phyloP scores from a whole-genome alignment of 148 eudicot species.

The Rhododendron vialii region DNA sequence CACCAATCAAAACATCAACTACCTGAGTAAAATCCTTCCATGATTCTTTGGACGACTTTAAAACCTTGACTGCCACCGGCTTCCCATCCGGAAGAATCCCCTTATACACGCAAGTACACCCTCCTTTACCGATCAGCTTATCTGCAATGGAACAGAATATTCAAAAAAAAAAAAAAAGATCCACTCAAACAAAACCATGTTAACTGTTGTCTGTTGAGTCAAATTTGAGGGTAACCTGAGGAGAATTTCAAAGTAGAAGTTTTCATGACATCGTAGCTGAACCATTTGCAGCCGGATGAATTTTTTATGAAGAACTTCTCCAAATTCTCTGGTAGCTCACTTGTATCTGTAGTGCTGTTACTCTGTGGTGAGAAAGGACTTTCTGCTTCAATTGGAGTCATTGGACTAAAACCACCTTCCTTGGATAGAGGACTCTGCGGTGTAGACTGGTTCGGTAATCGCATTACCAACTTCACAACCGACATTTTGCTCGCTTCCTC shows the following conservation, averaged over 20 bases:
- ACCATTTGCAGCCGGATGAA: conserved; percentile 58
- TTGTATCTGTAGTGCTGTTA: conserved; percentile 16
- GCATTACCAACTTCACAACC: conserved; percentile 91
- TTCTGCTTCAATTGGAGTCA: conserved; percentile 15
- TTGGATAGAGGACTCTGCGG: conserved; percentile 46
- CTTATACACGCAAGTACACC: conserved; percentile 73
- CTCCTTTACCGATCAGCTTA: conserved; percentile 87
- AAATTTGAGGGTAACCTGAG: conserved; percentile 40
- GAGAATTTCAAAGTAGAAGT: conserved; percentile 71
- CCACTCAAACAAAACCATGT: neutral
- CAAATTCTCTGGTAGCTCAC: conserved; percentile 38
- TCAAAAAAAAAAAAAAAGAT: neutral
- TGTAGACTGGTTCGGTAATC: conserved; percentile 48
- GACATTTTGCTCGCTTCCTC: conserved; percentile 57
- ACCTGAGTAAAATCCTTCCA: conserved; percentile 70
- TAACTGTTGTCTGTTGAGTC: neutral
- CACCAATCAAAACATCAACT: conserved; percentile 76
- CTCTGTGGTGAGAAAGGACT: conserved; percentile 26
- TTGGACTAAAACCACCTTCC: conserved; percentile 27
- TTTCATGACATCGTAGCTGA: conserved; percentile 55
- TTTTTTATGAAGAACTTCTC: conserved; percentile 37
- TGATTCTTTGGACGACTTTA: conserved; percentile 61
- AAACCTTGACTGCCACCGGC: conserved; percentile 69
- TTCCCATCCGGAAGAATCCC: conserved; percentile 77
- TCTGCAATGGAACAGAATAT: conserved; percentile 34